Base-by-base conservation (phyloP, 2,329 filamentous ascomycete species). In the Didymellaceae sp. region DNA sequence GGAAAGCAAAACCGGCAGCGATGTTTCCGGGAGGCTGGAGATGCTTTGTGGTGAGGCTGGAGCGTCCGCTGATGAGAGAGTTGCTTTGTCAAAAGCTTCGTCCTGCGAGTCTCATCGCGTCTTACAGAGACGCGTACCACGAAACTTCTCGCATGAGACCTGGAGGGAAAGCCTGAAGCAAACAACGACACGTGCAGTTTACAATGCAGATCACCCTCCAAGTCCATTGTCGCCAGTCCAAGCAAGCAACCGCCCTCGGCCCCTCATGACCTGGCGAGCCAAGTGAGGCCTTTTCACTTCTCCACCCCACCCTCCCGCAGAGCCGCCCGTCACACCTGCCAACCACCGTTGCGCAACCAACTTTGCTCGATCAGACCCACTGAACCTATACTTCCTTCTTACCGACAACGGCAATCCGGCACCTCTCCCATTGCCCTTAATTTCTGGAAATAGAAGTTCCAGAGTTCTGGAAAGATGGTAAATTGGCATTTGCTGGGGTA, bases 261-360 rank as follows among this genome's bases (percentile, higher is more conserved):
- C 9, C 31, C 40, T 28, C 35, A 33, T 18, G 9, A 28, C 26
- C 31, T 34, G 10, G 21, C 40, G 11, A 48, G 43, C 17, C 22
- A 55, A 49, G 35, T 38, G 21, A 41, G 30, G 16, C 28, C 37
- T 18, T 28, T 22, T 18, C 17, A 30, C 33, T 35, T 26, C 32
- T 17, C 32, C 21, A 6, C 26, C 41, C 47, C 57, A 40, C 52
- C 49, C 31, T 53, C 56, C 61, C 64, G 64, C 64, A 67, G 63
- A 67, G 64, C 64, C 64, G 62, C 64, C 60, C 61, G 61, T 62
- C 52, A 52, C 44, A 58, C 60, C 42, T 25, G 17, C 47, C 41
- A 51, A 51, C 41, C 41, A 45, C 34, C 30, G 26, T 17, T 24
- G 48, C 42, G 26, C 37, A 18, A 43, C 42, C 37, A 37, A 46